Conservation (phyloP, 106 monocot genomes). For the Posidonia australis region DNA sequence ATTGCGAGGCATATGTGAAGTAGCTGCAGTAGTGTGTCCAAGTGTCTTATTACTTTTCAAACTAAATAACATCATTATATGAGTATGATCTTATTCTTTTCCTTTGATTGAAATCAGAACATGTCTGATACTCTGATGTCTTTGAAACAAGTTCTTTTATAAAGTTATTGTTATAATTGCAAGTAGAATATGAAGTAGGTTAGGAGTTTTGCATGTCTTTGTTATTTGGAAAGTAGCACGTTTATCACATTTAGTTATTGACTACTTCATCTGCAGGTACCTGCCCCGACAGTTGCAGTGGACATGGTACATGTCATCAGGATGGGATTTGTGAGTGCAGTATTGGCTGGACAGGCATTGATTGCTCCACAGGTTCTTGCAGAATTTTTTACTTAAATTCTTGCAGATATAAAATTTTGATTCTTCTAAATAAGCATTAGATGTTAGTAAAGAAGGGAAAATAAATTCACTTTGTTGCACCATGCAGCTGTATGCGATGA, state of each 20-base stretch:
- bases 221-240: neutral
- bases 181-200: neutral
- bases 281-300: constrained; percentile 62
- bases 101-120: no score
- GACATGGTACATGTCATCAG: constrained; percentile 52
- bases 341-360: constrained; percentile 73
- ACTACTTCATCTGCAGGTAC: constrained; percentile 30
- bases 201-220: neutral
- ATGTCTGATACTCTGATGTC: no score
- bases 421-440: neutral
- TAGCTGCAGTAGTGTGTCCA: no score
- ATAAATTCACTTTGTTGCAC: neutral
- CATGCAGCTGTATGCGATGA: constrained; percentile 88
- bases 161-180: neutral
- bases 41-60: no score
- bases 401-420: neutral
- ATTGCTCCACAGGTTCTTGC: constrained; percentile 82
- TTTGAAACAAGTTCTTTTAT: no score
- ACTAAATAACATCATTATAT: no score
- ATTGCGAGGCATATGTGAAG: no score
- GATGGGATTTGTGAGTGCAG: constrained; percentile 75
- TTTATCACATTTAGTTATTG: neutral
- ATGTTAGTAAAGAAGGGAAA: neutral
- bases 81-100: no score
- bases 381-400: no score